phyloP scores from a whole-genome alignment of 2,329 filamentous ascomycete species.

The Pseudocercospora pini-densiflorae region DNA sequence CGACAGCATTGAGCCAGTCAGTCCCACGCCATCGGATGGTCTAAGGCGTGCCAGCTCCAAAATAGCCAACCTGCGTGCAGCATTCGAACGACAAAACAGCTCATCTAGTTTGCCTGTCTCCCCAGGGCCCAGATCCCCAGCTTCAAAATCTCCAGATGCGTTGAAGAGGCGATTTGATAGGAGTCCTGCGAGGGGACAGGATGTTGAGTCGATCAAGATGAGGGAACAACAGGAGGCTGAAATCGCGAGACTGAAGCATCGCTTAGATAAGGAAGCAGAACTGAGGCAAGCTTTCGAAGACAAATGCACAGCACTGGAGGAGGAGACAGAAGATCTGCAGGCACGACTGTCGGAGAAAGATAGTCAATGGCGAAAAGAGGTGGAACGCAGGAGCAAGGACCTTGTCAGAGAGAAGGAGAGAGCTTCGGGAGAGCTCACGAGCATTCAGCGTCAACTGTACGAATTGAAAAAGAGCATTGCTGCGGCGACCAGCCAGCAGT shows the following conservation, averaged over 20 bases:
- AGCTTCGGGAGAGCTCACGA: conserved; percentile 26
- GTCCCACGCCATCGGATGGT: conserved; percentile 19
- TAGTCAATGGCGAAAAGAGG: conserved; percentile 21
- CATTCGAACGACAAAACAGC: conserved; percentile 33
- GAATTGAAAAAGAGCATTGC: conserved; percentile 76
- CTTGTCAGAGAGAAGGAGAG: conserved; percentile 18
- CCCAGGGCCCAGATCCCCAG: not conserved
- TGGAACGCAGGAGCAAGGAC: conserved; percentile 14
- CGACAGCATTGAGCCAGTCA: conserved; percentile 14
- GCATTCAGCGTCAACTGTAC: conserved; percentile 59
- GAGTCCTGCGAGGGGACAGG: conserved; percentile 21
- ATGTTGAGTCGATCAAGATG: conserved; percentile 14
- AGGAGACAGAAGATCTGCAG: conserved; percentile 23
- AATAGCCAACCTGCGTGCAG: conserved; percentile 36
- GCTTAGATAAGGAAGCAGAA: conserved; percentile 32
- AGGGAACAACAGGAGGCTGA: conserved; percentile 27
- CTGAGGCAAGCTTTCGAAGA: conserved; percentile 30
- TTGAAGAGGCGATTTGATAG: conserved; percentile 19
- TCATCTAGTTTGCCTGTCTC: not conserved
- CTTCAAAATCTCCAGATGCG: conserved; percentile 8
- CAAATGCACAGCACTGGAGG: conserved; percentile 25
- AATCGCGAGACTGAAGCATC: conserved; percentile 25
- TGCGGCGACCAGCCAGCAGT: conserved; percentile 65
- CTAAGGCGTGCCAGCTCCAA: conserved; percentile 32
- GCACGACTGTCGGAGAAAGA: conserved; percentile 20